These are phyloP conservation scores for Nitzschia sp. DNA, from an alignment of 108 stramenopile genomes.

Conservation along the genomic window DNA sequence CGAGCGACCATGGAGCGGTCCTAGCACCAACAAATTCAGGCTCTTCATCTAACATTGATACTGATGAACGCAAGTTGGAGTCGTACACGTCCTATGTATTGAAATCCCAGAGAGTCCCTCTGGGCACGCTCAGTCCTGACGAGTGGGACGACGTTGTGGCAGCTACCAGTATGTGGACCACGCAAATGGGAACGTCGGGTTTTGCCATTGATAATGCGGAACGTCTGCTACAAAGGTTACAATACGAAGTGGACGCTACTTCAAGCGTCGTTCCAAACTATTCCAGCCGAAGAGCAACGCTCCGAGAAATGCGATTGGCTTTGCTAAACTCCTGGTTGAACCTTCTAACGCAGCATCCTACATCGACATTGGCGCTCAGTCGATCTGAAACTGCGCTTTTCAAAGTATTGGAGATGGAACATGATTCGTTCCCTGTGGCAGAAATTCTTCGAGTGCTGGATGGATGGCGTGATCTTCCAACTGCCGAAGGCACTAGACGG, in stretches of 20 bases:
- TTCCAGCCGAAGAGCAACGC: neutral
- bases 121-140: conserved; percentile 25
- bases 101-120: conserved; percentile 18
- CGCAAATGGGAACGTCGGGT: neutral
- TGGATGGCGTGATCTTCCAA: conserved; percentile 7
- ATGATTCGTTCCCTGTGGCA: conserved; percentile 13
- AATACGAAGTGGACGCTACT: conserved; percentile 14
- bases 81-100: conserved; percentile 21
- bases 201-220: conserved; percentile 21
- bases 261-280: neutral
- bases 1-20: too few species aligned
- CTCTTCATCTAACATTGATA: neutral
- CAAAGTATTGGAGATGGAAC: neutral
- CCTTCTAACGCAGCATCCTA: neutral
- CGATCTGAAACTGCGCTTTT: neutral
- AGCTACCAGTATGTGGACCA: conserved; percentile 21
- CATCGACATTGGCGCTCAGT: conserved; percentile 13
- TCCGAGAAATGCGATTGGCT: conserved; percentile 6
- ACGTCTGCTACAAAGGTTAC: conserved; percentile 17
- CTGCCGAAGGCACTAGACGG: neutral
- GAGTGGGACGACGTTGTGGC: conserved; percentile 27
- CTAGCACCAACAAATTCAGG: too few species aligned
- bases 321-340: conserved; percentile 25
- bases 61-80: conserved; percentile 10
- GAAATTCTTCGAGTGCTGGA: conserved; percentile 15